Evolutionary conservation across 441 rosid genomes (phyloP).

Genomic region (Adansonia gregorii): DNA sequence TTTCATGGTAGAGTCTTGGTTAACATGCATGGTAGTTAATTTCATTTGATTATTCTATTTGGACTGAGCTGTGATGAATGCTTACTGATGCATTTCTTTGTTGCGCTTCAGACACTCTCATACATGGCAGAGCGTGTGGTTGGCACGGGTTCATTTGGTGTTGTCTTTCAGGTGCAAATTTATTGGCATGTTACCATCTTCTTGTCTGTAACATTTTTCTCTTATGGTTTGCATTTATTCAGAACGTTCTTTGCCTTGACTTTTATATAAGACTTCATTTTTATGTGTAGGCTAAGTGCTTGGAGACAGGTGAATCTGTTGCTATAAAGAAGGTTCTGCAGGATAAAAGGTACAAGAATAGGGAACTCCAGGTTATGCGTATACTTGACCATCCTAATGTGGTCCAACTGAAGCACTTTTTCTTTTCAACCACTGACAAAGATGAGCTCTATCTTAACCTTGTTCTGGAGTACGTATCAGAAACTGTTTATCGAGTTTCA

Average conservation of each 20-base stretch:
- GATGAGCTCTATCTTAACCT: conserved; percentile 80
- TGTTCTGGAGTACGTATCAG: conserved; percentile 78
- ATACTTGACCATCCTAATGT: conserved; percentile 77
- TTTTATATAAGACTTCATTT: not conserved
- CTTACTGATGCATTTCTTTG: conserved; percentile 22
- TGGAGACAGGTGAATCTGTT: conserved; percentile 77
- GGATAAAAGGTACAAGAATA: conserved; percentile 92
- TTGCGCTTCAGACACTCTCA: conserved; percentile 63
- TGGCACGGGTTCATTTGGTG: conserved; percentile 90
- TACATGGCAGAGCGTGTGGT: conserved; percentile 88
- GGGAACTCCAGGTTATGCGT: conserved; percentile 84
- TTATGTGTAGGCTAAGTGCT: conserved; percentile 71
- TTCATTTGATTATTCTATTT: conserved; percentile 20
- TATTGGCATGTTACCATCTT: conserved; percentile 16
- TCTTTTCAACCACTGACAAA: conserved; percentile 76
- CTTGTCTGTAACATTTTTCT: conserved; percentile 4
- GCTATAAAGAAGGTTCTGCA: conserved; percentile 94
- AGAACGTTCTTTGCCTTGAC: not conserved
- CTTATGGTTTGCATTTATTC: not conserved
- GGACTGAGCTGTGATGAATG: not conserved
- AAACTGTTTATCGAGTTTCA: conserved; percentile 72
- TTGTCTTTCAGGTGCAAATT: conserved; percentile 79
- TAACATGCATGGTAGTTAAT: not conserved
- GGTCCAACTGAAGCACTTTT: conserved; percentile 74
- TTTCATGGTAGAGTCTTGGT: not conserved